Percentiles rank a stretch among this genome's conserved stretches.
Conservation (phyloP, 768 basidiomycete species). For the Chalciporus piperatus region DNA sequence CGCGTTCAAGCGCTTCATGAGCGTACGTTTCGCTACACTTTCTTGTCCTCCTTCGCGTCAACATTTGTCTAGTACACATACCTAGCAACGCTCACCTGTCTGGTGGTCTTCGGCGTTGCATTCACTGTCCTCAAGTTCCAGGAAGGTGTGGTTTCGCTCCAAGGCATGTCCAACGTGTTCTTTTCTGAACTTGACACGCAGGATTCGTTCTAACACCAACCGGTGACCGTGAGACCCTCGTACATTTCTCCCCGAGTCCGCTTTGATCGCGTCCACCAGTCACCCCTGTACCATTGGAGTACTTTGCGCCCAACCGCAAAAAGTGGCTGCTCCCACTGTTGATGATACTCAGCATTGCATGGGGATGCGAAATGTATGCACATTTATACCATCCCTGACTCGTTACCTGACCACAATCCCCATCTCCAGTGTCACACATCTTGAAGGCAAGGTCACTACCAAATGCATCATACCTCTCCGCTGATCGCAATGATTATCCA, state of each 20-base stretch:
- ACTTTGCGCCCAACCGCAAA: conserved; percentile 46
- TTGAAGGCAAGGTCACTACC: conserved; percentile 55
- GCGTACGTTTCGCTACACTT: conserved; percentile 45
- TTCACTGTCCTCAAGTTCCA: conserved; percentile 66
- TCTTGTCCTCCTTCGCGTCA: conserved; percentile 8
- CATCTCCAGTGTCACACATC: conserved; percentile 62
- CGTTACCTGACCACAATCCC: not conserved
- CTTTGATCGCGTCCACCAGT: conserved; percentile 35
- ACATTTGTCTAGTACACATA: conserved; percentile 65
- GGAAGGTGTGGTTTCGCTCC: conserved; percentile 49
- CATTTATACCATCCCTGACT: conserved; percentile 4
- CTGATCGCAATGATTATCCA: conserved; percentile 26
- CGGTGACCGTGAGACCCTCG: conserved; percentile 11
- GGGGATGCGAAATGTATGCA: conserved; percentile 75
- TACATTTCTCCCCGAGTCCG: not conserved
- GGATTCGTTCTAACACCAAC: conserved; percentile 15
- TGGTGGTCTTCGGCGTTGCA: conserved; percentile 60
- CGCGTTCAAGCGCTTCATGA: conserved; percentile 87
- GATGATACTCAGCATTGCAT: conserved; percentile 68
- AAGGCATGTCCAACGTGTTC: not conserved
- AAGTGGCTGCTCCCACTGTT: conserved; percentile 66
- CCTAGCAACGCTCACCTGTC: conserved; percentile 61
- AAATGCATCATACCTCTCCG: not conserved
- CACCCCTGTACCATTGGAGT: conserved; percentile 51
- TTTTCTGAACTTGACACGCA: conserved; percentile 4